Evolutionary conservation across 1,284 basidiomycete species (phyloP).

Genomic region (Leccinum solheimii): DNA sequence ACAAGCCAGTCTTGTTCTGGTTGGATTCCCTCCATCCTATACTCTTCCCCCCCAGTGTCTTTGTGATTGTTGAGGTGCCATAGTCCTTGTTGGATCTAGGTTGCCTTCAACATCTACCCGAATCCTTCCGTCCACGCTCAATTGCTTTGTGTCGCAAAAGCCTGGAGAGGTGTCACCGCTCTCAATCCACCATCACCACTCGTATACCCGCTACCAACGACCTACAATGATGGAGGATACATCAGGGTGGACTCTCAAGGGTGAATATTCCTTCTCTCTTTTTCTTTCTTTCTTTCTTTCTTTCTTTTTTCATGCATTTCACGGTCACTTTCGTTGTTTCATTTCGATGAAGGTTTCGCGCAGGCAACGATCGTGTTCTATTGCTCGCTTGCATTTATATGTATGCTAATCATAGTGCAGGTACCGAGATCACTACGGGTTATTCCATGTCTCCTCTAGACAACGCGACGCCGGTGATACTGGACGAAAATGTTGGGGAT

Average conservation of each 20-base stretch:
- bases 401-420: slow-evolving; percentile 29
- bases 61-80: too few species aligned
- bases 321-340: neutral
- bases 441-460: slow-evolving; percentile 36
- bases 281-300: neutral
- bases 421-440: slow-evolving; percentile 30
- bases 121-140: slow-evolving; percentile 51
- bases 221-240: slow-evolving; percentile 24
- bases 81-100: too few species aligned
- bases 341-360: slow-evolving; percentile 13
- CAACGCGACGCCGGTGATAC: slow-evolving; percentile 32
- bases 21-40: too few species aligned
- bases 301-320: neutral
- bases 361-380: slow-evolving; percentile 13
- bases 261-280: slow-evolving; percentile 22
- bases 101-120: slow-evolving; percentile 36
- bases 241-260: slow-evolving; percentile 30
- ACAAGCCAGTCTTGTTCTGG: too few species aligned
- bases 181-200: slow-evolving; percentile 39
- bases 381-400: slow-evolving; percentile 15
- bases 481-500: slow-evolving; percentile 26
- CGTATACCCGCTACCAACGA: slow-evolving; percentile 22
- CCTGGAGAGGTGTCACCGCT: slow-evolving; percentile 71
- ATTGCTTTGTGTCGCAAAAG: slow-evolving; percentile 55
- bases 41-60: too few species aligned